Base-by-base conservation (phyloP, 106 monocot genomes). In the Dioscorea alata region DNA sequence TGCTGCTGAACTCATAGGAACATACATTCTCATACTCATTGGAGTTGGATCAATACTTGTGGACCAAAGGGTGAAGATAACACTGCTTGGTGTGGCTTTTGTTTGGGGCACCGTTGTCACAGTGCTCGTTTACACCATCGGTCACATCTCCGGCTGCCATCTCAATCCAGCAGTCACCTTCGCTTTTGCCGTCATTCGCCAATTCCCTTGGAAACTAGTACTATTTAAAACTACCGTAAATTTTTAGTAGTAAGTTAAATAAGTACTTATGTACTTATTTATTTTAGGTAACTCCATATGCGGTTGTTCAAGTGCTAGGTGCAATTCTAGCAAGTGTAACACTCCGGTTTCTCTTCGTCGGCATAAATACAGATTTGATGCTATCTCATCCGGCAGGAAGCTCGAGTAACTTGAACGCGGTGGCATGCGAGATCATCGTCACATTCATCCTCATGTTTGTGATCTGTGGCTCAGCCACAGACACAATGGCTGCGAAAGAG, bases 361-460 rank as follows among this genome's bases (percentile, higher is more conserved):
- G 28, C 2, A 9, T 48, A 2, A 2, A 18, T n/a, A 35, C 33
- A 23, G 25, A 22, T 2, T 7, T 74, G 32, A 57, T 74, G 73
- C 6, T 65, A 1, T 57, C 65, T 14, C 58, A 23, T 2, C 73
- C 73, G 0, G 57, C 13, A 0, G 48, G 18, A 4, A 8, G 23
- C 4, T 57, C 65, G 4, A 66, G 48, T 20, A 48, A 66, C 49
- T 4, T 59, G 8, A 50, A 25, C 2, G 60, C 50, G 25, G 20
- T 67, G 5, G 67, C 50, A 6, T 67, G 58, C 59, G 74, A 74
- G 67, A 59, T 67, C 48, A 67, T 67, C 18, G 12, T 60, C 13
- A 48, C 74, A 0, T 66, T 66, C 6, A 60, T 67, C 13, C 34
- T 67, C 25, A n/a, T 60, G 60, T 67, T 74, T 28, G 67, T 67